Conservation (phyloP, 164 flowering plant species). For the Macadamia tetraphylla region DNA sequence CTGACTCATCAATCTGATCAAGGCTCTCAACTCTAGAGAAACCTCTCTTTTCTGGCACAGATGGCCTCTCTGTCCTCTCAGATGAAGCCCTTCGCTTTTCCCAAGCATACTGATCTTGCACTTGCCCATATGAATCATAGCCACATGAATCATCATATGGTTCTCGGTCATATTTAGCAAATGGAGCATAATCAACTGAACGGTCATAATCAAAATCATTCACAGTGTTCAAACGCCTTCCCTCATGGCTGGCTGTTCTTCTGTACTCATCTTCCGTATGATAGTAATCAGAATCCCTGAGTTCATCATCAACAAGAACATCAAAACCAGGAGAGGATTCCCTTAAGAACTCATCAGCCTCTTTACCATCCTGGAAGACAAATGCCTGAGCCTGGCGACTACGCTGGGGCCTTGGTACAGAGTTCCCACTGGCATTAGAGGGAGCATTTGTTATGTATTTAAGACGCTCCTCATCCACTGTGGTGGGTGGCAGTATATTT, state of each 20-base stretch:
- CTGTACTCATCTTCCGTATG: conserved; percentile 54
- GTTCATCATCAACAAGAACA: conserved; percentile 89
- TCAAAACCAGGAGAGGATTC: conserved; percentile 97
- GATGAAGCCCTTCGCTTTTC: conserved; percentile 31
- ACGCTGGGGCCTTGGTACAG: conserved; percentile 22
- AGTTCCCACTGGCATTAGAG: conserved; percentile 32
- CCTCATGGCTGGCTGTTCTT: conserved; percentile 35
- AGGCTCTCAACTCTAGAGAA: conserved; percentile 36
- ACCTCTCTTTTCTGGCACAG: conserved; percentile 44
- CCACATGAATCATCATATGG: conserved; percentile 30
- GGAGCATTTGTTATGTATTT: conserved; percentile 23
- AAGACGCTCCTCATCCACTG: conserved; percentile 23
- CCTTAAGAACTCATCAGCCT: conserved; percentile 56
- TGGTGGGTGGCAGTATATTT: conserved; percentile 11
- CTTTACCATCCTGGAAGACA: conserved; percentile 47
- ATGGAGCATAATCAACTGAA: conserved; percentile 36
- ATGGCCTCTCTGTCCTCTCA: conserved; percentile 28
- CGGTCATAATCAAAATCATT: conserved; percentile 38
- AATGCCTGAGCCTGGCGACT: conserved; percentile 25
- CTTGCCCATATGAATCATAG: conserved; percentile 44
- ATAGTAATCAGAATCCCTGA: conserved; percentile 52
- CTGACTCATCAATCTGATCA: conserved; percentile 37
- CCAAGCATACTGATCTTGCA: conserved; percentile 46
- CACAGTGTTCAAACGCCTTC: conserved; percentile 31
- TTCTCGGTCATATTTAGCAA: conserved; percentile 43